Percentiles rank a stretch among this genome's conserved stretches.
These are phyloP conservation scores for Phytopythium aichiense DNA, from an alignment of 352 stramenopile species.

Conservation along the genomic window DNA sequence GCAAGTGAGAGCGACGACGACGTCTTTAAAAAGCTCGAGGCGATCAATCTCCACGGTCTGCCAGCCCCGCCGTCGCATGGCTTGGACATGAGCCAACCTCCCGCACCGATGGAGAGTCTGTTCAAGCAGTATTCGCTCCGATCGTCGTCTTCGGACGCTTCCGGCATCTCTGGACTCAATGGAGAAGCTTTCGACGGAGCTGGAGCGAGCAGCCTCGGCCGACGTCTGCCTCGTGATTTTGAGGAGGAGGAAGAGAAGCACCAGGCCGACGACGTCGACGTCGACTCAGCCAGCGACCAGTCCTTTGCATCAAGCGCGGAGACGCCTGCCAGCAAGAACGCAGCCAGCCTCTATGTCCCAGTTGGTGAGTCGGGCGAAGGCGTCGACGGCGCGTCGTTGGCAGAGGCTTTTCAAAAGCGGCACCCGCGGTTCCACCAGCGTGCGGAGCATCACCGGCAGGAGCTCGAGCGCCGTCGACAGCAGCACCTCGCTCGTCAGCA, in stretches of 20 bases:
- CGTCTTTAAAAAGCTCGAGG: conserved; percentile 1
- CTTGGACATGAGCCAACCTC: conserved; percentile 11
- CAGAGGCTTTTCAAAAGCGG: conserved; percentile 53
- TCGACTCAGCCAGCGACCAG: not conserved
- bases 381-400: conserved; percentile 27
- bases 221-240: not conserved
- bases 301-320: not conserved
- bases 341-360: not conserved
- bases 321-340: not conserved
- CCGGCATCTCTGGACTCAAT: not conserved
- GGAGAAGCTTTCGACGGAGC: not conserved
- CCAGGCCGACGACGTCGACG: conserved; percentile 12
- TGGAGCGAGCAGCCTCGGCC: not conserved
- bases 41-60: not conserved
- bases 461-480: conserved; percentile 25
- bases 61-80: conserved; percentile 1
- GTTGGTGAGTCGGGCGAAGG: conserved; percentile 8
- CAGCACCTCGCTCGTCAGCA: conserved; percentile 27
- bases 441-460: conserved; percentile 9
- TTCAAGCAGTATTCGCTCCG: conserved; percentile 5
- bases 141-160: conserved; percentile 8
- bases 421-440: conserved; percentile 54
- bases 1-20: not conserved
- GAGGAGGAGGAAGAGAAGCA: conserved; percentile 26
- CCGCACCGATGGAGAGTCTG: conserved; percentile 2